These are phyloP conservation scores for Metschnikowia lochheadii DNA, from an alignment of 805 yeast species.

Conservation along the genomic window DNA sequence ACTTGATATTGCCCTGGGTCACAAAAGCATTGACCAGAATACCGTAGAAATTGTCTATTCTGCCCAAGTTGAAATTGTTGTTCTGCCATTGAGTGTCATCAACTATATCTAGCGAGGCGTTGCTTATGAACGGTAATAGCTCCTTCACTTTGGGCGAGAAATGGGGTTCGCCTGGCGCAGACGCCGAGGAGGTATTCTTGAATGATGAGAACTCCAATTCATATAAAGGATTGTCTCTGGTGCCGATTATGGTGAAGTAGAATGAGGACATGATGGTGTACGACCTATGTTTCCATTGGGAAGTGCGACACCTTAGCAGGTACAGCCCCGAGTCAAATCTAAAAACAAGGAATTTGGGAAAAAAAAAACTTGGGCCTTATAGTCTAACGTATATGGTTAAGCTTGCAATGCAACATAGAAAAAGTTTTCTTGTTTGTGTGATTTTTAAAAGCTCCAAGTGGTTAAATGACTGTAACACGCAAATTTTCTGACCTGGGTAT, in stretches of 20 bases:
- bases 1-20: slow-evolving; percentile 83
- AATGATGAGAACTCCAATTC: slow-evolving; percentile 81
- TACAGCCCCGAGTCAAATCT: not conserved
- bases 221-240: slow-evolving; percentile 79
- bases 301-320: slow-evolving; percentile 1
- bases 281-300: not conserved
- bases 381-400: not conserved
- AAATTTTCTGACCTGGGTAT: too few species aligned
- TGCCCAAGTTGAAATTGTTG: slow-evolving; percentile 62
- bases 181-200: slow-evolving; percentile 27
- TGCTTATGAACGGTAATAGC: slow-evolving; percentile 81
- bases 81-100: slow-evolving; percentile 85
- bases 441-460: too few species aligned
- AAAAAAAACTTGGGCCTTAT: not conserved
- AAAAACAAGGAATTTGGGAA: not conserved
- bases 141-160: slow-evolving; percentile 72
- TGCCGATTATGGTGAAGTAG: slow-evolving; percentile 85
- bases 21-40: slow-evolving; percentile 77
- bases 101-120: slow-evolving; percentile 84
- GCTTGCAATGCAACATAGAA: not conserved
- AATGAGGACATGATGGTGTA: slow-evolving; percentile 53
- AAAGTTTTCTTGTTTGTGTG: not conserved
- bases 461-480: too few species aligned
- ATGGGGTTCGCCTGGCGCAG: slow-evolving; percentile 48
- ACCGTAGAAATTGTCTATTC: slow-evolving; percentile 83